phyloP scores from a whole-genome alignment of 495 filamentous ascomycete genomes.

The Pyrenopolyporus hunteri region DNA sequence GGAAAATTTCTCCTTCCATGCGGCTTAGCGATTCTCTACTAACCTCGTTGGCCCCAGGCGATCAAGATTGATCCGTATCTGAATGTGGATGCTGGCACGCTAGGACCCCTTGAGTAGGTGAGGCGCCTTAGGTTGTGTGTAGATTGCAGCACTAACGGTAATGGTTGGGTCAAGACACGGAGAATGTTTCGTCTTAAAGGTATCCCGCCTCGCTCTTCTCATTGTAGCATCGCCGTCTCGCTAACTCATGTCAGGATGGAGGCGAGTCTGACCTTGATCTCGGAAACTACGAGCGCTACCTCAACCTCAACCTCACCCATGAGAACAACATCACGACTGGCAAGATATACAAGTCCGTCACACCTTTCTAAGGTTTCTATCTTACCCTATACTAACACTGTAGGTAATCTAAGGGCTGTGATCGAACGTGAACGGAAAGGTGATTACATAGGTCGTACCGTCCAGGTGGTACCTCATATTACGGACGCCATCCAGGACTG shows the following conservation, averaged over 20 bases:
- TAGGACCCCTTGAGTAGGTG: constrained; percentile 74
- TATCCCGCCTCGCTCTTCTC: constrained; percentile 36
- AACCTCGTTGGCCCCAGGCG: neutral
- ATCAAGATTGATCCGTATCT: constrained; percentile 84
- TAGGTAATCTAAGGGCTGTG: constrained; percentile 69
- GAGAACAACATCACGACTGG: constrained; percentile 96
- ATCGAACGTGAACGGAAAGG: constrained; percentile 76
- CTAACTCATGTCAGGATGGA: constrained; percentile 58
- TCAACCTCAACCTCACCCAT: constrained; percentile 66
- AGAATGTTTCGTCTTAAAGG: constrained; percentile 50
- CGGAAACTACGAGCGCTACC: constrained; percentile 88
- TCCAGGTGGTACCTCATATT: constrained; percentile 92
- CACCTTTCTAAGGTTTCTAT: constrained; percentile 46
- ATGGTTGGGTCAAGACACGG: constrained; percentile 38
- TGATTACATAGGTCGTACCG: constrained; percentile 89
- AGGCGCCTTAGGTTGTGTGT: neutral
- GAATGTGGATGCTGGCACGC: constrained; percentile 79
- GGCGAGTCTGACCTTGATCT: constrained; percentile 91
- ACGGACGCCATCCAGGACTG: constrained; percentile 91
- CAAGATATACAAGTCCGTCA: constrained; percentile 90
- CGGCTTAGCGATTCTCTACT: neutral
- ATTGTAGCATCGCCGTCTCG: neutral
- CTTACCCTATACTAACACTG: neutral
- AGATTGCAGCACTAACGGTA: constrained; percentile 4
- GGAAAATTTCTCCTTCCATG: neutral